phyloP scores from a whole-genome alignment of 306 rosid genomes.

The Potentilla sterilis region DNA sequence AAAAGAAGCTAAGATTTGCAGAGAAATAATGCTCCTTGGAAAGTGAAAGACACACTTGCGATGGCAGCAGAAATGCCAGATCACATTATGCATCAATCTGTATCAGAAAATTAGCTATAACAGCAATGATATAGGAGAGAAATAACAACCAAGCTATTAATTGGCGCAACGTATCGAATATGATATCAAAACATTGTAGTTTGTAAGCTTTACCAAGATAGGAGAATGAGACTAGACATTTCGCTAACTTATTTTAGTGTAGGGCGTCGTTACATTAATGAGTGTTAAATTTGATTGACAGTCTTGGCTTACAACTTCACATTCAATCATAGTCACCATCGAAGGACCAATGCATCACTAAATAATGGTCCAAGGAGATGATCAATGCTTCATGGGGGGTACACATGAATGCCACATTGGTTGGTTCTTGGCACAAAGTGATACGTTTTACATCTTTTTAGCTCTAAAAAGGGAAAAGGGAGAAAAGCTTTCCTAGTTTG shows the following conservation, averaged over 20 bases:
- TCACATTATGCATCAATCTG: not conserved
- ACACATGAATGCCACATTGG: constrained; percentile 21
- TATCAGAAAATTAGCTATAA: not conserved
- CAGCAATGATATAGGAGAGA: not conserved
- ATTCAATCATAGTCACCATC: not conserved
- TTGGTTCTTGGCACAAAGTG: constrained; percentile 36
- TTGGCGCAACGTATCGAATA: not conserved
- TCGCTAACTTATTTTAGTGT: not conserved
- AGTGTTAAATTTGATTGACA: not conserved
- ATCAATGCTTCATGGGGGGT: not conserved
- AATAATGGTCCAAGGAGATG: constrained; percentile 14
- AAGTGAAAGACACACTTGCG: not conserved
- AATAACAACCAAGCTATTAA: not conserved
- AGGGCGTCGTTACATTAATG: not conserved
- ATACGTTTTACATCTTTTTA: constrained; percentile 8
- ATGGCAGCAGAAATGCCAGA: not conserved
- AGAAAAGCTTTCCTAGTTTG: constrained; percentile 20
- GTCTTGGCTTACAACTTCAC: not conserved
- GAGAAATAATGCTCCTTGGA: not conserved
- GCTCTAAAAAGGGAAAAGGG: constrained; percentile 24
- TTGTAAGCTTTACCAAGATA: not conserved
- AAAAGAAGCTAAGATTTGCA: not conserved
- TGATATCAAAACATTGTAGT: not conserved
- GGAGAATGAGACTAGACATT: not conserved
- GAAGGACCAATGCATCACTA: constrained; percentile 2